phyloP scores from a whole-genome alignment of 495 filamentous ascomycete species.

The Cladorrhinum samala region DNA sequence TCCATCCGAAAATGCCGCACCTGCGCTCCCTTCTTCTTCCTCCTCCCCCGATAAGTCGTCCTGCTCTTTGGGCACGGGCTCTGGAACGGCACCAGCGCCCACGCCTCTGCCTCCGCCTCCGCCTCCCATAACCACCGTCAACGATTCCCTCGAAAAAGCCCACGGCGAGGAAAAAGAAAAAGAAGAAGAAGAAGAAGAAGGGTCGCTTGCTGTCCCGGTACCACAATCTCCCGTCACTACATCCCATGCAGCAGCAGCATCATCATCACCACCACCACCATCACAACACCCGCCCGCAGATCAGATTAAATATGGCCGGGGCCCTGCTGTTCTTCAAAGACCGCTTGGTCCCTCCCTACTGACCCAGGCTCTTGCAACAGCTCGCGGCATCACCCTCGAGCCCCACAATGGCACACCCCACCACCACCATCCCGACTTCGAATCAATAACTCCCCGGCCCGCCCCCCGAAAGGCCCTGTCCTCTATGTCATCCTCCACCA shows the following conservation, averaged over 20 bases:
- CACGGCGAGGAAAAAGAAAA: conserved; percentile 2
- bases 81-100: conserved; percentile 2
- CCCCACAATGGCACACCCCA: conserved; percentile 26
- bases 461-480: conserved; percentile 18
- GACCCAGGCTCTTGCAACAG: conserved; percentile 47
- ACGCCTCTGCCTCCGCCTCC: conserved; percentile 10
- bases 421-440: conserved; percentile 22
- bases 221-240: conserved; percentile 25
- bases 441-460: conserved; percentile 25
- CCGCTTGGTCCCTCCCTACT: conserved; percentile 43
- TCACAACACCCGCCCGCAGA: conserved; percentile 26
- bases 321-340: conserved; percentile 34
- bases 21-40: conserved; percentile 20
- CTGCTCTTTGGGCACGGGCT: too few relatives aligned
- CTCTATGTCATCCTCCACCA: conserved; percentile 18
- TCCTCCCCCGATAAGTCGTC: conserved; percentile 7
- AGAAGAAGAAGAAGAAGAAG: conserved; percentile 14
- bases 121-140: background rate
- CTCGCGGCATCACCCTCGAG: conserved; percentile 39
- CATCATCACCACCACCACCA: conserved; percentile 22
- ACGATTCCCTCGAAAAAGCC: background rate
- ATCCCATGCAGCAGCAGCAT: conserved; percentile 15
- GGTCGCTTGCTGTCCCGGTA: conserved; percentile 7
- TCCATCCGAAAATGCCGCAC: conserved; percentile 45
- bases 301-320: conserved; percentile 42